Conservation (phyloP, 257 asterid genomes). For the Galeopsis tetrahit region DNA sequence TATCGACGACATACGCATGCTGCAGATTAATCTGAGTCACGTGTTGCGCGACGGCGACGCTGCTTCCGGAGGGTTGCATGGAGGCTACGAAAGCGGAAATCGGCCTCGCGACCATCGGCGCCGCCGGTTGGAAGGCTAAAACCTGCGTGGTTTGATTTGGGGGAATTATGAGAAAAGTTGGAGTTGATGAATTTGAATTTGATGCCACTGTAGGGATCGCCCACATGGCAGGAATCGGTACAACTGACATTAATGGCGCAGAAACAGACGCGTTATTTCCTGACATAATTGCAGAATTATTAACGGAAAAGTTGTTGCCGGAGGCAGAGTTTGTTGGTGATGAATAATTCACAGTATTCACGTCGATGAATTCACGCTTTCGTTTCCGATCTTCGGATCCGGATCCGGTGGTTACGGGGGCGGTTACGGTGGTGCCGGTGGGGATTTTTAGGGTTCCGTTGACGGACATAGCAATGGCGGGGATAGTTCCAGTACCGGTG, state of each 20-base stretch:
- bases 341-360: conserved; percentile 27
- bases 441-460: conserved; percentile 67
- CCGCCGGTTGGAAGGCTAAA: conserved; percentile 48
- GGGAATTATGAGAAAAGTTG: conserved; percentile 52
- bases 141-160: conserved; percentile 58
- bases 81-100: conserved; percentile 42
- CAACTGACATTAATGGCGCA: conserved; percentile 64
- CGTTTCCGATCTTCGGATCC: conserved; percentile 42
- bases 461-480: conserved; percentile 72
- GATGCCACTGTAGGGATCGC: conserved; percentile 49
- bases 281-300: conserved; percentile 41
- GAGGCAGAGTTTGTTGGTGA: conserved; percentile 15
- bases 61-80: conserved; percentile 39
- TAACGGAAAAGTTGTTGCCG: conserved; percentile 23
- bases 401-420: conserved; percentile 26
- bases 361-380: conserved; percentile 39
- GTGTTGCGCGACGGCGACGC: conserved; percentile 34
- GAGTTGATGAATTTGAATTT: conserved; percentile 39
- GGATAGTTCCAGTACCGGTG: conserved; percentile 73
- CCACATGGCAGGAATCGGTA: conserved; percentile 52
- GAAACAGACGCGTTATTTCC: conserved; percentile 43
- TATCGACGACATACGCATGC: conserved; percentile 29
- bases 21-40: conserved; percentile 39
- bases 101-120: conserved; percentile 47
- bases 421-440: conserved; percentile 36